Conservation (phyloP, 768 basidiomycete genomes). For the Amanita pseudoporphyria region DNA sequence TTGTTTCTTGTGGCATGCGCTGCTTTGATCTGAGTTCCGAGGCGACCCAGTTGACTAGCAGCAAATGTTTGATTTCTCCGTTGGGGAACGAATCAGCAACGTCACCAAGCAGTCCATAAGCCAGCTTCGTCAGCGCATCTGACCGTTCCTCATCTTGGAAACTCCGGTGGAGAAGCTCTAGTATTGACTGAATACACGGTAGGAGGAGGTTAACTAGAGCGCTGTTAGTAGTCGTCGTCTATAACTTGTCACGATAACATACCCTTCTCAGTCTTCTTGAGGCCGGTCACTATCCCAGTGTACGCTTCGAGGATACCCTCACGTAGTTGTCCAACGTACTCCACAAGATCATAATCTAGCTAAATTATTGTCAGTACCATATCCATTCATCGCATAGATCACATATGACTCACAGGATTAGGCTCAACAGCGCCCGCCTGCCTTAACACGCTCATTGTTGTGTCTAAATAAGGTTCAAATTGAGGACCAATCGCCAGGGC, state of each 20-base stretch:
- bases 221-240: slow-evolving; percentile 6
- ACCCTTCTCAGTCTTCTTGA: slow-evolving; percentile 83
- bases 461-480: slow-evolving; percentile 85
- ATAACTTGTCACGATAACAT: slow-evolving; percentile 9
- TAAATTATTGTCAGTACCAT: slow-evolving; percentile 14
- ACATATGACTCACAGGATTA: slow-evolving; percentile 63
- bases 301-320: slow-evolving; percentile 97
- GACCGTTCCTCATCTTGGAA: slow-evolving; percentile 75
- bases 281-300: slow-evolving; percentile 84
- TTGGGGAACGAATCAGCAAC: slow-evolving; percentile 80
- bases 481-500: slow-evolving; percentile 81
- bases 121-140: slow-evolving; percentile 64
- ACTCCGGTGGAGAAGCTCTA: slow-evolving; percentile 75
- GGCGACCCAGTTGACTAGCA: slow-evolving; percentile 76
- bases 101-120: slow-evolving; percentile 86
- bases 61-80: slow-evolving; percentile 70
- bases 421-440: slow-evolving; percentile 87
- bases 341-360: slow-evolving; percentile 86
- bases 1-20: slow-evolving; percentile 68
- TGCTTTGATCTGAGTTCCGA: slow-evolving; percentile 63
- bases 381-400: background rate
- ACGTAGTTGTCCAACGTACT: slow-evolving; percentile 83
- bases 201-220: slow-evolving; percentile 43
- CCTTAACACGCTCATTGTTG: slow-evolving; percentile 82
- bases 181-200: slow-evolving; percentile 60